phyloP scores from a whole-genome alignment of 768 basidiomycete genomes.

The Termitomyces sp. region DNA sequence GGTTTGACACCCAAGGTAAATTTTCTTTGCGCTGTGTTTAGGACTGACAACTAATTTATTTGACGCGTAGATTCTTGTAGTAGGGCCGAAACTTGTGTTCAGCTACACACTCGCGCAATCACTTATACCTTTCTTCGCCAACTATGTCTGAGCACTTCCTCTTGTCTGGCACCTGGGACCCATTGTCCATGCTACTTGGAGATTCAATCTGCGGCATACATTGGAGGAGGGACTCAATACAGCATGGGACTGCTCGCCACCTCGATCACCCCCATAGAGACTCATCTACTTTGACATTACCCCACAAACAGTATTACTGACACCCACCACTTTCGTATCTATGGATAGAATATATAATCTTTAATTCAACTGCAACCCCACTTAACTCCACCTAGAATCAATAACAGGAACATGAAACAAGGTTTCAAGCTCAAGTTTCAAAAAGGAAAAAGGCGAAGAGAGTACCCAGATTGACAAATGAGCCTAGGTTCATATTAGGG shows the following conservation, averaged over 20 bases:
- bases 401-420: neutral
- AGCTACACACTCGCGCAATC: conserved; percentile 96
- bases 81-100: conserved; percentile 97
- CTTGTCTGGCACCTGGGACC: neutral
- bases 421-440: too few relatives aligned
- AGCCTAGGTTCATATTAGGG: too few relatives aligned
- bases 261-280: neutral
- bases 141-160: conserved; percentile 57
- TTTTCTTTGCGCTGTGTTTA: neutral
- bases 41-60: neutral
- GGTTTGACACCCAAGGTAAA: conserved; percentile 92
- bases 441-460: neutral
- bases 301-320: neutral
- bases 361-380: neutral
- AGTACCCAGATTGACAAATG: too few relatives aligned
- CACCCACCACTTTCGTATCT: neutral
- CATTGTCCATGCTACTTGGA: neutral
- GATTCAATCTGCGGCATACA: neutral
- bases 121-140: conserved; percentile 86
- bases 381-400: neutral
- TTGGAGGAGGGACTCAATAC: neutral
- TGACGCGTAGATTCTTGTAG: conserved; percentile 72
- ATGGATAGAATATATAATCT: neutral
- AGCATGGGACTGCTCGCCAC: neutral
- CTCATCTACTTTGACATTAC: too few relatives aligned